Percentiles rank a stretch among this genome's conserved stretches.
Evolutionary conservation across 208 protist genomes (phyloP).

Genomic region (Leishmania aethiopica): DNA sequence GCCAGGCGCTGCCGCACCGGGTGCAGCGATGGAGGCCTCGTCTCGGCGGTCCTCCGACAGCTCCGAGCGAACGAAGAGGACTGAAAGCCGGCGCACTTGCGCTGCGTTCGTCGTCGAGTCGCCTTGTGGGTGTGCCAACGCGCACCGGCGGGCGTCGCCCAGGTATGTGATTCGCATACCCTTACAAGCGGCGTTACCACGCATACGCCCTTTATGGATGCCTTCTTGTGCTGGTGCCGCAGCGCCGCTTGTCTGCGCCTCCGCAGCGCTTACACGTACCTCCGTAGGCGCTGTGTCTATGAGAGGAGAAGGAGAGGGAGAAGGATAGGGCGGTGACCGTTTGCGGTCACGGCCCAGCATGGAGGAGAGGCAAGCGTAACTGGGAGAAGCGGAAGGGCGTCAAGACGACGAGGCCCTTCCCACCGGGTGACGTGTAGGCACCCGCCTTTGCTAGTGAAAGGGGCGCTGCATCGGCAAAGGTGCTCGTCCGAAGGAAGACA

Average conservation of each 20-base stretch:
- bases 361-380: not conserved
- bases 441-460: not conserved
- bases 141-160: not conserved
- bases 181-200: not conserved
- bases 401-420: not conserved
- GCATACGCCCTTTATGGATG: not conserved
- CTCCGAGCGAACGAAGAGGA: constrained; percentile 8
- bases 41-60: not conserved
- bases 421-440: not conserved
- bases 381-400: not conserved
- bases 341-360: not conserved
- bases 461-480: not conserved
- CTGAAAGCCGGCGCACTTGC: not conserved
- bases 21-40: not conserved
- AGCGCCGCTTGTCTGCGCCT: not conserved
- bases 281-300: not conserved
- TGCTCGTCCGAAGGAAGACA: not conserved
- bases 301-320: not conserved
- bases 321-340: not conserved
- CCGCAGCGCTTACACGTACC: not conserved
- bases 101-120: not conserved
- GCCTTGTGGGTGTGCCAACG: not conserved
- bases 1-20: not conserved
- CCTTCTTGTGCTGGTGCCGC: not conserved
- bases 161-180: not conserved